Base-by-base conservation (phyloP, 1,139 yeast genomes). In the Suhomyces kunorum region DNA sequence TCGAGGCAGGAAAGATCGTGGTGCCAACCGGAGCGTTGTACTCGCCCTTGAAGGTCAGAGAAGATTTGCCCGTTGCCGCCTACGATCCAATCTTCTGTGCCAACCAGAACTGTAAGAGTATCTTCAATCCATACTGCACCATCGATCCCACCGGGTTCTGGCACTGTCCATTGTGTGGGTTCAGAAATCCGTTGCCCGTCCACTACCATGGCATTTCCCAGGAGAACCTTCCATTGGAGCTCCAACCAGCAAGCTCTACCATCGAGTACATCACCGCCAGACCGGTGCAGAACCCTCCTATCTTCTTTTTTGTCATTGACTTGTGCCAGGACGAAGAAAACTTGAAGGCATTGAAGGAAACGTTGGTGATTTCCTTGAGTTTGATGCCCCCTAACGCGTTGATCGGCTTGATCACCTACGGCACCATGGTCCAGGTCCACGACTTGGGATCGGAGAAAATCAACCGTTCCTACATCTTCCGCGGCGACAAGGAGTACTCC, bases 251-350 rank as follows among this genome's bases (percentile, higher is more conserved):
- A 38, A 76, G 87, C 49, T 80, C 95, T n/a, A 87, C 98, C 15
- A 84, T 90, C 48, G 99, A 92, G 68, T 92, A 94, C 62, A 81
- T 90, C 47, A 78, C 94, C 33, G 79, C 87, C 23, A 81, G 95
- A 59, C 96, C 97, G 3, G 94, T 86, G 15, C 87, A 81, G 54
- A 79, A 81, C 44, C 96, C 98, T 12, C 98, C 98, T n/a, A 80
- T 90, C 47, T 92, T 90, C 63, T 69, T 89, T 50, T 88, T 88
- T 60, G 94, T 89, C 25, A 83, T 92, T 52, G 99, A 92, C 63
- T 73, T 90, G 49, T 92, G 98, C 61, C 96, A 94, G 63, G 98
- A 94, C 57, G 88, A 82, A 43, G 98, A 92, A 56, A 92, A 89
- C 63, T 74, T 92, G 58, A 81, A 83, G 61, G 92, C 97, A 8